These are phyloP conservation scores for Ogataea siamensis DNA, from an alignment of 805 yeast species.

Conservation along the genomic window DNA sequence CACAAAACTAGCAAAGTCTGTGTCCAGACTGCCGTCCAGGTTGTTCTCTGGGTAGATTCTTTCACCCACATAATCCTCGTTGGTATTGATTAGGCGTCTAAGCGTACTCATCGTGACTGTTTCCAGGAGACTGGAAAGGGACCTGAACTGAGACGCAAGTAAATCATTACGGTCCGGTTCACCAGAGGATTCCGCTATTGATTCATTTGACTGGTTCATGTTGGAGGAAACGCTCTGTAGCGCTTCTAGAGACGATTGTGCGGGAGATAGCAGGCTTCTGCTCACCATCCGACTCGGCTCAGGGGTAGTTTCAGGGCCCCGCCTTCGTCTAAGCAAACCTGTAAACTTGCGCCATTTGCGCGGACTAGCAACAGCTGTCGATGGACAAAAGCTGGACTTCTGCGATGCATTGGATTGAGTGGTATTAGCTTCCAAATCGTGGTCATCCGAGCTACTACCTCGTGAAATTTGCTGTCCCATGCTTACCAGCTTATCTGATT, in stretches of 20 bases:
- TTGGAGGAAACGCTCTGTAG: slow-evolving; percentile 2
- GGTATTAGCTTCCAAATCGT: neutral
- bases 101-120: slow-evolving; percentile 29
- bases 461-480: slow-evolving; percentile 18
- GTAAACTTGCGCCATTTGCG: slow-evolving; percentile 10
- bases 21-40: slow-evolving; percentile 26
- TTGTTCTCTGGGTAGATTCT: slow-evolving; percentile 22
- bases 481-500: slow-evolving; percentile 7
- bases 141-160: slow-evolving; percentile 26
- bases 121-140: slow-evolving; percentile 27
- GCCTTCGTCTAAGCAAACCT: slow-evolving; percentile 11
- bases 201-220: neutral
- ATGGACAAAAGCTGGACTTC: slow-evolving; percentile 2
- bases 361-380: slow-evolving; percentile 1
- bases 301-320: neutral
- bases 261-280: slow-evolving; percentile 6
- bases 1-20: slow-evolving; percentile 45
- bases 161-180: slow-evolving; percentile 16
- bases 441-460: neutral
- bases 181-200: neutral
- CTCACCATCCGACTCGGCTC: slow-evolving; percentile 4
- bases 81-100: slow-evolving; percentile 21
- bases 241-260: slow-evolving; percentile 4
- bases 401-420: neutral
- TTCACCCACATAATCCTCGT: slow-evolving; percentile 19